A percentile compares a stretch with the other conserved stretches of the same genome.
Evolutionary conservation across 768 basidiomycete species (phyloP).

Genomic region (Sarcomyxa edulis): DNA sequence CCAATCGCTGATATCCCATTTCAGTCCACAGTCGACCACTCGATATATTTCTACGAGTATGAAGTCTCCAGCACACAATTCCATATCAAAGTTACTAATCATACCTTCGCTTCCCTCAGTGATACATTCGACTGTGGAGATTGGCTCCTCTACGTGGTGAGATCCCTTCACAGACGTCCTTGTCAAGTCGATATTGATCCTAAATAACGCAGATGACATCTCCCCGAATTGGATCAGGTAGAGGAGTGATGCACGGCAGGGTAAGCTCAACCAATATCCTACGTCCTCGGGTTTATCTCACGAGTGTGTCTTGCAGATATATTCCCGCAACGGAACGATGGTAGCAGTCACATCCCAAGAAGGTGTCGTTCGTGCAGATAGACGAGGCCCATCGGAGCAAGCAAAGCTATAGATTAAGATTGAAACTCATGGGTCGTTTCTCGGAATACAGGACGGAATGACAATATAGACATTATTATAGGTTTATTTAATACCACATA

Average conservation of each 20-base stretch:
- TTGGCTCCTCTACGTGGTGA: conserved; percentile 74
- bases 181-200: conserved; percentile 2
- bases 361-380: conserved; percentile 64
- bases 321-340: conserved; percentile 43
- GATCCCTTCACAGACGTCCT: conserved; percentile 16
- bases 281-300: too few relatives aligned
- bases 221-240: conserved; percentile 58
- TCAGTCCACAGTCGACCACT: conserved; percentile 73
- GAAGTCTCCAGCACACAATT: too few relatives aligned
- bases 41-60: conserved; percentile 76
- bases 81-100: too few relatives aligned
- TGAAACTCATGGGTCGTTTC: too few relatives aligned
- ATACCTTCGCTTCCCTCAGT: conserved; percentile 32
- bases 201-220: conserved; percentile 49
- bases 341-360: conserved; percentile 80
- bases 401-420: too few relatives aligned
- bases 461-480: too few relatives aligned
- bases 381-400: conserved; percentile 45
- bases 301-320: conserved; percentile 47
- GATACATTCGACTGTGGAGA: conserved; percentile 74
- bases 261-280: conserved; percentile 34
- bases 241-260: conserved; percentile 66
- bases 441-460: too few relatives aligned
- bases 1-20: conserved; percentile 1
- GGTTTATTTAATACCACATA: too few relatives aligned